A percentile compares a stretch with the other conserved stretches of the same genome.
phyloP scores from a whole-genome alignment of 768 basidiomycete genomes.

The Lentinula raphanica region DNA sequence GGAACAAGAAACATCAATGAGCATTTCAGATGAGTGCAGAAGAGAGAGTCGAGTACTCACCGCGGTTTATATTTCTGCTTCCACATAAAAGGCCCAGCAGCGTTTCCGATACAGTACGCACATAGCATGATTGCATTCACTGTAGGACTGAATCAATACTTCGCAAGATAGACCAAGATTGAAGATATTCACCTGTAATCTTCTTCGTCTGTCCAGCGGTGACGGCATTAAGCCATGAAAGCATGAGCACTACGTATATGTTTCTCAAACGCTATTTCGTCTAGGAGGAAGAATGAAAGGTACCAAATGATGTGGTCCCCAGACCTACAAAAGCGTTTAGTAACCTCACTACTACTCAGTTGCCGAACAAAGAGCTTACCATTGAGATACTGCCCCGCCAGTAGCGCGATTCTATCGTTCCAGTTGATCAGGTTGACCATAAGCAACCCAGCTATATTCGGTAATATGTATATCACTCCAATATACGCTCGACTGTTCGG shows the following conservation, averaged over 20 bases:
- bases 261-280: background rate
- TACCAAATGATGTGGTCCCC: conserved; percentile 50
- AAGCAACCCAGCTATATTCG: conserved; percentile 58
- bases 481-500: conserved; percentile 56
- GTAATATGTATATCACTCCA: conserved; percentile 52
- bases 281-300: background rate
- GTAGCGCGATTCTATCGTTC: conserved; percentile 61
- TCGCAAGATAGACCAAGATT: too few species aligned
- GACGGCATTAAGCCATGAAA: conserved; percentile 62
- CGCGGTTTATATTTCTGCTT: conserved; percentile 59
- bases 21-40: too few species aligned
- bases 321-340: conserved; percentile 25
- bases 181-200: conserved; percentile 26
- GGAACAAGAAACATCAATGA: too few species aligned
- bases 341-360: background rate
- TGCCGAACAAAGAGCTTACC: conserved; percentile 28
- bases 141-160: conserved; percentile 27
- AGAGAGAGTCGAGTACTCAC: conserved; percentile 26
- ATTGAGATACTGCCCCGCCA: conserved; percentile 39
- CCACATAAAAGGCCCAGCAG: conserved; percentile 71
- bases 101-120: conserved; percentile 62
- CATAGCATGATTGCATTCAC: conserved; percentile 69
- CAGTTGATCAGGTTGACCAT: conserved; percentile 63
- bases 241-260: conserved; percentile 31
- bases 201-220: conserved; percentile 72